Evolutionary conservation across 2,329 filamentous ascomycete genomes (phyloP), one percentile per base, ranked within the genome.

Genomic region (Aspergillus terreus): DNA sequence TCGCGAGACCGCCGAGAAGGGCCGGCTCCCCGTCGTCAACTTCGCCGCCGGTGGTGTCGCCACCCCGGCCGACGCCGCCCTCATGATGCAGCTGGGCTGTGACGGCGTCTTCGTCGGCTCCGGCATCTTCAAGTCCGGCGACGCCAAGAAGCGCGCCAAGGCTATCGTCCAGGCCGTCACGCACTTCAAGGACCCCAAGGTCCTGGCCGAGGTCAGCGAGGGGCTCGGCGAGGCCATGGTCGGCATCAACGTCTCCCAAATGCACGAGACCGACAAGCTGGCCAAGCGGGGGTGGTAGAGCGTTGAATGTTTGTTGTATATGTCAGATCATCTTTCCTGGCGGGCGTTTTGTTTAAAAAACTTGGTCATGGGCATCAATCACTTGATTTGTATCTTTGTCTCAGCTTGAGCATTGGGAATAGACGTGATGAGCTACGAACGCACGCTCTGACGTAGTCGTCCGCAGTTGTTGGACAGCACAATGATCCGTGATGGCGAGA

Each of bases 81-180:
- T 99, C 76, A 90, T 99, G 92, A 99, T 99, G 94, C 92, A 97
- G 80, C 79, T 99, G 58, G 94, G 94, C 54, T 97, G 94, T 68
- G 94, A 99, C 67, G 94, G 94, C 52, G 94, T 99, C 33, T 99
- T 99, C 69, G 94, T 99, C 33, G 94, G 94, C 25, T 91, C 85
- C 52, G 94, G 94, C 25, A 97, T 97, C 73, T 99, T 99, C 83
- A 97, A 97, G 83, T 90, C 85, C 4, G 92, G 92, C 15, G 87
- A 97, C 72, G 88, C 94, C 19, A 84, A 86, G 42, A 90, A 92
- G 84, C 80, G 94, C 54, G 94, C 94, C 12, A 90, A 86, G 78
- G 94, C 94, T 35, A 97, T 99, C 64, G 94, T 99, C 48, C 87
- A 92, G 68, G 94, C 94, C 23, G 90, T 90, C 1, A 96, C 92